Evolutionary conservation across 495 filamentous ascomycete genomes (phyloP), one percentile per base, ranked within the genome.

Genomic region (Lepraria neglecta): DNA sequence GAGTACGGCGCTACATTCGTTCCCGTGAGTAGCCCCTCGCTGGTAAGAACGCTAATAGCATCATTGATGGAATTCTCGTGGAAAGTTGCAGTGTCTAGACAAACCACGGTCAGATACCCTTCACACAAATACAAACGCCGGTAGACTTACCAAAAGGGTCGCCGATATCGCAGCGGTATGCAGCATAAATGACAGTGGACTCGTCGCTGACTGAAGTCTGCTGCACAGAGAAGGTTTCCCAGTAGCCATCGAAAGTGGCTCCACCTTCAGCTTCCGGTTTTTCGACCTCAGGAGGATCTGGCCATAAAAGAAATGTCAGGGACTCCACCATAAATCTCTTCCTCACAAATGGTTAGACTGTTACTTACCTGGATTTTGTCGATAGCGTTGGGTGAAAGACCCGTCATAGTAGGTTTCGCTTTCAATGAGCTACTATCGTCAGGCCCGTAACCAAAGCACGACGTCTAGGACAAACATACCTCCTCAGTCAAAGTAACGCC

Each of bases 311-410:
- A 28, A 44, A 10, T 15, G 40, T 43, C 54, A 56, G 30, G 19
- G 31, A 35, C 31, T 28, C 14, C 9, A 9, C 21, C 6, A 28
- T n/a, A 44, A 3, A 10, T 30, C 15, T 56, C 5, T 38, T 2
- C 6, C 35, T 7, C 9, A 10, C 35, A 7, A 38, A 38, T 12
- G 35, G 2, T 38, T 7, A 38, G 35, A 12, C 35, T 38, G 7
- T 7, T 38, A 43, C 35, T 17, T 7, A 56, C 54, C 40, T 44
- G 35, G 12, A 28, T 43, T 30, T 14, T 56, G 19, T 42, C 21
- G 27, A 28, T 43, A 56, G 35, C 54, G 54, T 30, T 56, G 54
- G 38, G 43, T 56, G 35, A 44, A 56, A 1, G 54, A 56, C 35
- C 54, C 54, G 12, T 56, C 54, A 17, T 17, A 2, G 24, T 28